phyloP scores from a whole-genome alignment of 495 filamentous ascomycete genomes.

The Aspergillus homomorphus region DNA sequence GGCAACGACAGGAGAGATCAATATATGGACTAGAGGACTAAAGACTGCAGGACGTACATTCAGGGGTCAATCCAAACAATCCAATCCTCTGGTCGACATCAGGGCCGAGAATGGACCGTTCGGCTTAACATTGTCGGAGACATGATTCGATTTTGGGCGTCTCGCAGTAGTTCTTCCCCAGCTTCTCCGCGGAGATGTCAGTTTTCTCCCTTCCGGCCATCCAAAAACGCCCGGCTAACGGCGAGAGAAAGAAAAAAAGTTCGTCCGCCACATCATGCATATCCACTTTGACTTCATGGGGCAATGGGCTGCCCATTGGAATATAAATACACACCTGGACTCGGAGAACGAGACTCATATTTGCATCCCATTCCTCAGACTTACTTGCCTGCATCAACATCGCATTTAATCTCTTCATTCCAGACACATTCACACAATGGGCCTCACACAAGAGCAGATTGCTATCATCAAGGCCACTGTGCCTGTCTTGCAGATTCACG shows the following conservation, averaged over 20 bases:
- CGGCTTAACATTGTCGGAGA: background rate
- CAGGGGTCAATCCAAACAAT: background rate
- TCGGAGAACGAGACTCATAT: background rate
- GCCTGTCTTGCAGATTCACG: conserved; percentile 60
- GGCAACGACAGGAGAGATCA: background rate
- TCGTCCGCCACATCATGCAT: conserved; percentile 4
- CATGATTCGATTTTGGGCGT: background rate
- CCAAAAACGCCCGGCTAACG: background rate
- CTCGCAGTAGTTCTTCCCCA: background rate
- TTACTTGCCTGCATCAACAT: background rate
- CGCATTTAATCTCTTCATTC: background rate
- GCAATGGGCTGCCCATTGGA: background rate
- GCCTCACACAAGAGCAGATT: conserved; percentile 33
- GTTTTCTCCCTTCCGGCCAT: background rate
- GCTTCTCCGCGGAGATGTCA: conserved; percentile 8
- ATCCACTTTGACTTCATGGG: background rate
- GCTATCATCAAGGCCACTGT: conserved; percentile 44
- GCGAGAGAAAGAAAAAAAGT: background rate
- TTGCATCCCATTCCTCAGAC: background rate
- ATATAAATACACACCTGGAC: conserved; percentile 4
- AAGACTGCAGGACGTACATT: background rate
- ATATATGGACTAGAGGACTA: background rate
- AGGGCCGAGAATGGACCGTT: background rate
- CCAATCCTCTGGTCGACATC: background rate
- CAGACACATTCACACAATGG: conserved; percentile 11